These are phyloP conservation scores for Shiraia sp. DNA, from an alignment of 2,329 filamentous ascomycete species.

Conservation along the genomic window DNA sequence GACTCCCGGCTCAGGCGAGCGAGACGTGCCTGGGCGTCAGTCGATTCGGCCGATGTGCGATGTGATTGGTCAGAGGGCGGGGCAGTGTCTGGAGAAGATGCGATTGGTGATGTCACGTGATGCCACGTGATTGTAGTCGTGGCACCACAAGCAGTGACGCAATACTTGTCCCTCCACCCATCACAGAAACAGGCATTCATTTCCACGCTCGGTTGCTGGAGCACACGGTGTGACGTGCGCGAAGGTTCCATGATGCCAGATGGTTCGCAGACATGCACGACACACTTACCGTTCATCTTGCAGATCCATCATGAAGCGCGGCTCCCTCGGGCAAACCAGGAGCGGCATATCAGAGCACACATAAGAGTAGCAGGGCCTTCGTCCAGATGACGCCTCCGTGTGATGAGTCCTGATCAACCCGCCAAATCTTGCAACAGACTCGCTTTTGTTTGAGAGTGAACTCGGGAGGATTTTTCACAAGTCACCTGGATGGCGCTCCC, in stretches of 20 bases:
- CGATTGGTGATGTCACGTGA: conserved; percentile 13
- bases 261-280: too few relatives aligned
- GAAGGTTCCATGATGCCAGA: too few relatives aligned
- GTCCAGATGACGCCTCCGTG: conserved; percentile 6
- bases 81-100: conserved; percentile 8
- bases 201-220: too few relatives aligned
- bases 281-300: too few relatives aligned
- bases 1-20: conserved; percentile 5
- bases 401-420: neutral
- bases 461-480: neutral
- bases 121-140: too few relatives aligned
- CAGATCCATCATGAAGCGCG: too few relatives aligned
- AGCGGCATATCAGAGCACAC: neutral
- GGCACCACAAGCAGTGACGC: too few relatives aligned
- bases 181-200: too few relatives aligned
- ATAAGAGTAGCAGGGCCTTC: neutral
- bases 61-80: conserved; percentile 11
- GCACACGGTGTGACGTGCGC: too few relatives aligned
- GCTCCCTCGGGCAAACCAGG: neutral
- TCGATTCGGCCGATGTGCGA: conserved; percentile 4
- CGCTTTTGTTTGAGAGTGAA: neutral
- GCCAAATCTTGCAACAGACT: neutral
- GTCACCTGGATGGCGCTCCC: conserved; percentile 2
- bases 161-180: too few relatives aligned
- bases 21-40: conserved; percentile 10